These are phyloP conservation scores for Tanacetum coccineum DNA, from an alignment of 129 eudicot species.

Conservation along the genomic window DNA sequence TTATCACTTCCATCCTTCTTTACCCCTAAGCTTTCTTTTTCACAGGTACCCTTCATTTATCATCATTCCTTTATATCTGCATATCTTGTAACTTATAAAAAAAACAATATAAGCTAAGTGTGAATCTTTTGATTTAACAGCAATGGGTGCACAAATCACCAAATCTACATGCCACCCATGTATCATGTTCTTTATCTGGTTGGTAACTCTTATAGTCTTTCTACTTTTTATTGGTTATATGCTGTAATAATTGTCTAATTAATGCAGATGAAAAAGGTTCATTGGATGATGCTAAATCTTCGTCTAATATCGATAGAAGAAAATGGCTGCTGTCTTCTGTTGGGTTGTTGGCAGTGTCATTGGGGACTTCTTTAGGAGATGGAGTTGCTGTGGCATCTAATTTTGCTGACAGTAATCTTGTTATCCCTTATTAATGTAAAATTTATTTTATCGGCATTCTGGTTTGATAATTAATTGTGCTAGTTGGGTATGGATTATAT, in stretches of 20 bases:
- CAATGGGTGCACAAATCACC: slow-evolving; percentile 21
- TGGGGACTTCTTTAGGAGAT: slow-evolving; percentile 27
- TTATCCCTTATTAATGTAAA: slow-evolving; percentile 4
- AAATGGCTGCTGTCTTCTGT: slow-evolving; percentile 44
- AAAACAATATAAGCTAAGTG: slow-evolving; percentile 1
- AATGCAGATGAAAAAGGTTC: slow-evolving; percentile 31
- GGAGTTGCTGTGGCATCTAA: slow-evolving; percentile 57
- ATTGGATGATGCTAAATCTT: slow-evolving; percentile 17
- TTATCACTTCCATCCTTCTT: slow-evolving; percentile 18
- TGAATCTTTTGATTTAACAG: slow-evolving; percentile 8
- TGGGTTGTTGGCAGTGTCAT: slow-evolving; percentile 38
- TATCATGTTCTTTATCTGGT: slow-evolving; percentile 34
- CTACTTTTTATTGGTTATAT: background rate
- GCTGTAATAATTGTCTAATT: background rate
- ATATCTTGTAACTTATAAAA: background rate
- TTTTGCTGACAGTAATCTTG: slow-evolving; percentile 67
- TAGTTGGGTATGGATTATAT: background rate
- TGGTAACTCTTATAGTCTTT: slow-evolving; percentile 1
- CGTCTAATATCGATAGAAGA: slow-evolving; percentile 42
- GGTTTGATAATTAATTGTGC: slow-evolving; percentile 13
- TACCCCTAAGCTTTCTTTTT: slow-evolving; percentile 19
- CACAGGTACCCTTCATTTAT: slow-evolving; percentile 16
- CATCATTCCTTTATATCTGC: background rate
- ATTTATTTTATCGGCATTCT: slow-evolving; percentile 12
- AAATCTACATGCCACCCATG: slow-evolving; percentile 6